Base-by-base conservation (phyloP, 1,139 yeast species). In the Debaryomyces subglobosus region DNA sequence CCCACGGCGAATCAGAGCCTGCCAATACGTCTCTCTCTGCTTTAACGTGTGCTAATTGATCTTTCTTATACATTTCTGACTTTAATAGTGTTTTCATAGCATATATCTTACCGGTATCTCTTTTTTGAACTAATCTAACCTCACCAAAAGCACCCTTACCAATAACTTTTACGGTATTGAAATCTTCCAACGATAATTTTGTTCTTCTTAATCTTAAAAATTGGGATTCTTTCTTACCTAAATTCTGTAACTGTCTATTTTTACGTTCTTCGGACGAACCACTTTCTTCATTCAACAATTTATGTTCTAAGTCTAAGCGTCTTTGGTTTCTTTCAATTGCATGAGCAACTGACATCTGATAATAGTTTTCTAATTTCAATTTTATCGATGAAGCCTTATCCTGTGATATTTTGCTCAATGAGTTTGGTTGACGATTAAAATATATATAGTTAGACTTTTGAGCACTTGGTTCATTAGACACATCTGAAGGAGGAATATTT, bases 101-200 rank as follows among this genome's bases (percentile, higher is more conserved):
- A 67, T 86, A 87, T 15, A 87, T 86, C 63, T 87, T 87, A 45
- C 95, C 95, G 1, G 92, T 86, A 62, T 87, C 94, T 52, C 72
- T 78, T 72, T 87, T 87, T 65, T 87, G 95, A n/a, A 86, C 95
- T 51, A 87, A 70, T 59, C 95, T 72, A 41, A 87, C 95, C 61
- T 87, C 95, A 59, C 95, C 95, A 68, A 87, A 87, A 0, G 95
- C 95, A 64, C 95, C 95, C 64, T 87, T 87, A 57, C 95, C 95
- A 59, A 87, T 87, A 18, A 87, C 94, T 64, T 87, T 87, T 27
- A 87, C 92, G 0, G 94, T 86, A 49, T 75, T 79, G 63, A 87
- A 87, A 67, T 87, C 95, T 46, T 86, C 92, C 45, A 87, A 65
- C 0, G 90, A 77, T 47, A 87, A 68, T 63, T 89, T 82, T 3